Evolutionary conservation across 1,139 yeast species (phyloP), one percentile per base, ranked within the genome.

Genomic region (Yamadazyma taylorii): DNA sequence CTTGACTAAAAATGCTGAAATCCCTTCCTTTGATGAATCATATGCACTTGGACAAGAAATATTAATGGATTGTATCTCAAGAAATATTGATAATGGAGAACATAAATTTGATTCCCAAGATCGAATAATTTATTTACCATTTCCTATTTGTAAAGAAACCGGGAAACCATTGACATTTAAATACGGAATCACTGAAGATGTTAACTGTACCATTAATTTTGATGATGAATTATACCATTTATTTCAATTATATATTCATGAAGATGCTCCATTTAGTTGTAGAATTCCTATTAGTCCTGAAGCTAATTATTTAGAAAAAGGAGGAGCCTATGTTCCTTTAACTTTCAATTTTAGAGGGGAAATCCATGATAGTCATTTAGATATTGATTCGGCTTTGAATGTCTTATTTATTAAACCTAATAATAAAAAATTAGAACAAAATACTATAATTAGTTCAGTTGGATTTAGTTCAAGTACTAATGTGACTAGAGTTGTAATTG

Each of bases 191-290:
- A 75, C 72, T 45, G 79, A 73, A 45, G 76, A 75, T 37, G 42
- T 75, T 39, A 75, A 76, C 46, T 85, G 94, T 55, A 79, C 90
- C 2, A 66, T 85, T 30, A 64, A 63, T 7, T 69, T 85, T 37
- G 69, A 76, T n/a, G 92, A 85, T 55, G 85, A 81, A 48, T 56
- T 78, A 35, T 85, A 75, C 53, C 94, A 85, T 51, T 58, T 84
- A 42, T 82, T 85, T 56, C 92, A 85, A 60, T 64, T 84, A 36
- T 83, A 84, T 52, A 67, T 85, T 38, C 94, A 85, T 55, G 85
- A 83, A 56, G 94, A 85, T 56, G 81, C 75, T 3, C 94, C 94
- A 19, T 79, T 80, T 53, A 75, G 85, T 40, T 85, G 94, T 57
- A 67, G 85, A 40, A 51, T 82, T 17, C 84, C 85, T 3, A 49